Conservation (phyloP, 2,329 filamentous ascomycete species). For the Calonectria henricotiae region DNA sequence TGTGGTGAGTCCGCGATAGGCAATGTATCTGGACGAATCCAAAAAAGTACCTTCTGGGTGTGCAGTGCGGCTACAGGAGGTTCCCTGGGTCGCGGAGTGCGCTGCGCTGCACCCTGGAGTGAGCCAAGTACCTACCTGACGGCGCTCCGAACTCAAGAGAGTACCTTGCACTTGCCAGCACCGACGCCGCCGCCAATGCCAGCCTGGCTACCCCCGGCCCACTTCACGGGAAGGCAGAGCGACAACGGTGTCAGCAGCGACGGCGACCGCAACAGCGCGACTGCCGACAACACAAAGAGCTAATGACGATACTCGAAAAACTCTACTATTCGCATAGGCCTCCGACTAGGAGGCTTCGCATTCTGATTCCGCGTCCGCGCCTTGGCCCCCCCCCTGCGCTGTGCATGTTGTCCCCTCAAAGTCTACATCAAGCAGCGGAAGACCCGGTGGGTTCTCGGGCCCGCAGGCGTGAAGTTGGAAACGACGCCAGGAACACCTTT, state of each 20-base stretch:
- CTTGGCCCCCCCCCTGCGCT: background rate
- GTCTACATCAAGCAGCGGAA: slow-evolving; percentile 37
- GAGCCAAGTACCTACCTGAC: slow-evolving; percentile 47
- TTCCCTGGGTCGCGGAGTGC: slow-evolving; percentile 45
- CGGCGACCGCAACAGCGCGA: slow-evolving; percentile 21
- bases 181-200: slow-evolving; percentile 34
- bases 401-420: background rate
- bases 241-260: slow-evolving; percentile 29
- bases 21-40: slow-evolving; percentile 4
- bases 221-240: slow-evolving; percentile 35
- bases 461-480: slow-evolving; percentile 42
- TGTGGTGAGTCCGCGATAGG: slow-evolving; percentile 14
- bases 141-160: slow-evolving; percentile 33
- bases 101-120: slow-evolving; percentile 37
- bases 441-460: slow-evolving; percentile 52
- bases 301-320: slow-evolving; percentile 1
- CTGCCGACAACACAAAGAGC: slow-evolving; percentile 9
- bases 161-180: slow-evolving; percentile 33
- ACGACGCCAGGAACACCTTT: slow-evolving; percentile 24
- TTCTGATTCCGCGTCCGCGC: background rate
- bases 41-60: slow-evolving; percentile 18
- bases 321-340: background rate
- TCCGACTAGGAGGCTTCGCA: background rate
- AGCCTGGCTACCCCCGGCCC: slow-evolving; percentile 31
- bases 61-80: slow-evolving; percentile 44